phyloP scores from a whole-genome alignment of 2,329 filamentous ascomycete genomes.

The Nothophoma quercina region DNA sequence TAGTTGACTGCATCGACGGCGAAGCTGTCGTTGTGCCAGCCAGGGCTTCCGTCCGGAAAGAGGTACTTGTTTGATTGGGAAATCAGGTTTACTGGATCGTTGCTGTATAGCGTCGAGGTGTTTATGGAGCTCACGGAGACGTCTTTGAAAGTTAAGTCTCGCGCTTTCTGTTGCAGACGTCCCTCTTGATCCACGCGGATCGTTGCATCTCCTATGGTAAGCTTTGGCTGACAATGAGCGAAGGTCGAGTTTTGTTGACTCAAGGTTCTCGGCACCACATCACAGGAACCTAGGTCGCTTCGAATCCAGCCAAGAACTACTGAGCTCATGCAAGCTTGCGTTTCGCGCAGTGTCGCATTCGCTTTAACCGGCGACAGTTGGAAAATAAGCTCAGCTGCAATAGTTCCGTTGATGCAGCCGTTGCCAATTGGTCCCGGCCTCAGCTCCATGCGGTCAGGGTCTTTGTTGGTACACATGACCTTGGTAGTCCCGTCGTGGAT shows the following conservation, averaged over 20 bases:
- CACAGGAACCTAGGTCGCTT: too few species aligned
- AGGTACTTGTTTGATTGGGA: slow-evolving; percentile 34
- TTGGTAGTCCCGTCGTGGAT: too few species aligned
- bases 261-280: too few species aligned
- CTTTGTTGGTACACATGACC: too few species aligned
- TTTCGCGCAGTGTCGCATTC: slow-evolving; percentile 29
- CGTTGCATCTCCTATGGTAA: slow-evolving; percentile 44
- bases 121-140: too few species aligned
- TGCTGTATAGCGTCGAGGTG: slow-evolving; percentile 28
- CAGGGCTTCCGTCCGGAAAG: slow-evolving; percentile 6
- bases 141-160: too few species aligned
- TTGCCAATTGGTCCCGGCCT: too few species aligned
- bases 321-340: slow-evolving; percentile 29
- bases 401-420: slow-evolving; percentile 6
- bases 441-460: too few species aligned
- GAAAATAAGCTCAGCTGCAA: slow-evolving; percentile 26
- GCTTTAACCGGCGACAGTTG: too few species aligned
- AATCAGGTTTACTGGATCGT: slow-evolving; percentile 32
- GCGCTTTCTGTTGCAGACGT: too few species aligned
- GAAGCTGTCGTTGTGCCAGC: slow-evolving; percentile 60
- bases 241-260: slow-evolving; percentile 30
- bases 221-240: slow-evolving; percentile 48
- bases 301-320: slow-evolving; percentile 42
- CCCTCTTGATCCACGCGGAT: slow-evolving; percentile 49
- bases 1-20: slow-evolving; percentile 58